A percentile compares a stretch with the other conserved stretches of the same genome.
Evolutionary conservation across 1,284 basidiomycete species (phyloP).

Genomic region (Trichosporon inkin): DNA sequence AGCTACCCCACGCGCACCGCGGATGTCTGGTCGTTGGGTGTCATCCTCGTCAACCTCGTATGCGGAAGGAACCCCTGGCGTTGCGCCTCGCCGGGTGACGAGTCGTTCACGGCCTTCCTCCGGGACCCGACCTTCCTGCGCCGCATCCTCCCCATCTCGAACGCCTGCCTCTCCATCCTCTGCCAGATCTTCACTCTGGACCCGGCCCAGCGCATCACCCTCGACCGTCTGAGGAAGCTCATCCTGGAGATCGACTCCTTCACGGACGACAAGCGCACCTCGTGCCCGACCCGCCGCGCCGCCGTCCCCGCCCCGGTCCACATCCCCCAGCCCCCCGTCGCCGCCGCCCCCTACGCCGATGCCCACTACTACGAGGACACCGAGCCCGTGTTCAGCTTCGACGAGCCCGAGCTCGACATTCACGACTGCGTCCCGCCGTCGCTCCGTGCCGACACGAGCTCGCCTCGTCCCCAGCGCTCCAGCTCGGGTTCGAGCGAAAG

Average conservation of each 20-base stretch:
- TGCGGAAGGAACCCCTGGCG: constrained; percentile 85
- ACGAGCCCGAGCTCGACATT: constrained; percentile 27
- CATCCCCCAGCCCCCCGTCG: constrained; percentile 15
- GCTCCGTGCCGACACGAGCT: constrained; percentile 40
- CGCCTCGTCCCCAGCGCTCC: constrained; percentile 32
- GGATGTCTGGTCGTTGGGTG: constrained; percentile 92
- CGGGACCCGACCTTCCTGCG: constrained; percentile 64
- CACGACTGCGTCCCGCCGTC: constrained; percentile 33
- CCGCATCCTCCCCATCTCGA: constrained; percentile 62
- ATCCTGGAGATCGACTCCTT: constrained; percentile 62
- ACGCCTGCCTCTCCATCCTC: constrained; percentile 54
- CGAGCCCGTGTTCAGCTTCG: constrained; percentile 36
- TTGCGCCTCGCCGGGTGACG: constrained; percentile 65
- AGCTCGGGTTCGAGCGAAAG: constrained; percentile 35
- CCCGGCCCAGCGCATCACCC: constrained; percentile 57
- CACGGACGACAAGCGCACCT: constrained; percentile 60
- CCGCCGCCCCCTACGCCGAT: constrained; percentile 17
- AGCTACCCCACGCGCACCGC: constrained; percentile 67
- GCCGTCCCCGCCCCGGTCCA: constrained; percentile 29
- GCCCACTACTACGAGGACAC: constrained; percentile 26
- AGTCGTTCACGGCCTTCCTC: constrained; percentile 66
- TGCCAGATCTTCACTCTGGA: constrained; percentile 60
- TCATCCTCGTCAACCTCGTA: constrained; percentile 85
- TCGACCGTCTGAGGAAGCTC: constrained; percentile 61
- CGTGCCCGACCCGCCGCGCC: constrained; percentile 52